Conservation (phyloP, 495 filamentous ascomycete genomes). For the Darksidea phi region DNA sequence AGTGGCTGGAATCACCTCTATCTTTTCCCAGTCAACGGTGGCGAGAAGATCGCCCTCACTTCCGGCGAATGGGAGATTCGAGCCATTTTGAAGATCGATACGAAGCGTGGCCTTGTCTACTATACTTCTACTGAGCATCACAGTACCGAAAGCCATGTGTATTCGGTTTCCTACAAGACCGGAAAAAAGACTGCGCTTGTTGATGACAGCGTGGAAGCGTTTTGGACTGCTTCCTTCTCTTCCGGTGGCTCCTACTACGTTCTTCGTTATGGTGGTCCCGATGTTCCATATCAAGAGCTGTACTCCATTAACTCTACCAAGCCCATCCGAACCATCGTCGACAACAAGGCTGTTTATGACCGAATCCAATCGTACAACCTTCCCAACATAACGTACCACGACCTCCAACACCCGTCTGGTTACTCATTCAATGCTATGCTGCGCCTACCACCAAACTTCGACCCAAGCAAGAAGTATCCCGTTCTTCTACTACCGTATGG, state of each 20-base stretch:
- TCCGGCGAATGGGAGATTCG: constrained; percentile 57
- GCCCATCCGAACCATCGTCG: constrained; percentile 51
- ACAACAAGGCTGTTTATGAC: constrained; percentile 50
- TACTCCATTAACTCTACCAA: constrained; percentile 50
- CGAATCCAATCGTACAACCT: constrained; percentile 52
- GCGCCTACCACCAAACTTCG: constrained; percentile 29
- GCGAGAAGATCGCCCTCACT: constrained; percentile 50
- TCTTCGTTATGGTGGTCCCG: constrained; percentile 55
- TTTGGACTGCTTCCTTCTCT: constrained; percentile 57
- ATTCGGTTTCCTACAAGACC: constrained; percentile 52
- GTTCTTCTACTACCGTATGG: constrained; percentile 58
- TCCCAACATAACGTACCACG: constrained; percentile 44
- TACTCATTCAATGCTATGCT: constrained; percentile 29
- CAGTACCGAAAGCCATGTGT: constrained; percentile 57
- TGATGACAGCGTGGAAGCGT: constrained; percentile 49
- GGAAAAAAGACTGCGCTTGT: constrained; percentile 52
- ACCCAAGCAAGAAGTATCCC: constrained; percentile 53
- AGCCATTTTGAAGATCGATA: constrained; percentile 52
- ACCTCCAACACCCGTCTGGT: constrained; percentile 29
- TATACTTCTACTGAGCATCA: constrained; percentile 56
- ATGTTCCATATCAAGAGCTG: constrained; percentile 57
- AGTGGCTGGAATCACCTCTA: constrained; percentile 58
- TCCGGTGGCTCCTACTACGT: constrained; percentile 54
- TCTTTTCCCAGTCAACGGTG: constrained; percentile 52
- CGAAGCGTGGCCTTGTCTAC: constrained; percentile 51